Percentiles rank a stretch among this genome's conserved stretches.
Conservation (phyloP, 1,284 basidiomycete genomes). For the Serendipita sp. region DNA sequence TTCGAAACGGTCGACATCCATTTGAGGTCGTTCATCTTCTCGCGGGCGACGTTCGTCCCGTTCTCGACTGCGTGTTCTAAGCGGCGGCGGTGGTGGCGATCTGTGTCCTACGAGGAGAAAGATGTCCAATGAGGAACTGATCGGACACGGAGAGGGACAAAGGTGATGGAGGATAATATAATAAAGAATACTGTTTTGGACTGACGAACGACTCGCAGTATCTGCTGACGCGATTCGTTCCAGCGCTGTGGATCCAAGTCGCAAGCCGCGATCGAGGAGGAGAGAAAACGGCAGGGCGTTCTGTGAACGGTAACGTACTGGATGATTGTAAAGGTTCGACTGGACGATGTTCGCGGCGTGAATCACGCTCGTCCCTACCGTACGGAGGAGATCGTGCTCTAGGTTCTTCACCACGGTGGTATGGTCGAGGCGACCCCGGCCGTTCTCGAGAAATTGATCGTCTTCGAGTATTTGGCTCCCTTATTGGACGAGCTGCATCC, state of each 20-base stretch:
- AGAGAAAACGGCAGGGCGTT: background rate
- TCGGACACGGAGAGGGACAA: background rate
- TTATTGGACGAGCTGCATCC: background rate
- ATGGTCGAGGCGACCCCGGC: background rate
- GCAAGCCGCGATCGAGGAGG: background rate
- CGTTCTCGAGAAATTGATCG: background rate
- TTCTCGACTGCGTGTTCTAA: background rate
- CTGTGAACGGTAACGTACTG: constrained; percentile 1
- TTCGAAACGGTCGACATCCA: background rate
- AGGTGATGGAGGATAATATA: background rate
- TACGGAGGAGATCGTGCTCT: background rate
- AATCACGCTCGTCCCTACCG: background rate
- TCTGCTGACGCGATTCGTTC: background rate
- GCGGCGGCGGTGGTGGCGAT: background rate
- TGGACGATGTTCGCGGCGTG: background rate
- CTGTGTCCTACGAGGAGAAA: background rate
- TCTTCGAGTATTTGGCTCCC: background rate
- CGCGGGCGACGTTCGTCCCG: background rate
- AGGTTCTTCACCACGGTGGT: background rate
- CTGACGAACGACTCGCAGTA: background rate
- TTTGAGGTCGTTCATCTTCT: background rate
- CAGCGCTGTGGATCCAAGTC: background rate
- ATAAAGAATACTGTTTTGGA: background rate
- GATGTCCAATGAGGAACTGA: background rate
- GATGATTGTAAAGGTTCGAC: constrained; percentile 1